Percentiles rank a stretch among this genome's conserved stretches.
Conservation (phyloP, 495 filamentous ascomycete species). For the Chaetomium tenue region DNA sequence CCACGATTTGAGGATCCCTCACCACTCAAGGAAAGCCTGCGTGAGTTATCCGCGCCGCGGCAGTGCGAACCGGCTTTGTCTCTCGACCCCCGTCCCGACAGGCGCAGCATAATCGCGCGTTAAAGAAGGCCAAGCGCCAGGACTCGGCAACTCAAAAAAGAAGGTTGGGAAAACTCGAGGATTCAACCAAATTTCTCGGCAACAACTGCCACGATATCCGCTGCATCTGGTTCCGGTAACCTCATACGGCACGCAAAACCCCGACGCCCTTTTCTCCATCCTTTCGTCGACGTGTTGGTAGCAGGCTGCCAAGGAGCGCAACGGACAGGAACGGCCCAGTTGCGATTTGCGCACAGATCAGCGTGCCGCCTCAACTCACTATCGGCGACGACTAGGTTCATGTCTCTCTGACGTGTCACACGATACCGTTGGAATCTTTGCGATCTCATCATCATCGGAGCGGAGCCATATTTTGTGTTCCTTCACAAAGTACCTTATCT, state of each 20-base stretch:
- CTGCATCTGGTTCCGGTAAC: slow-evolving; percentile 6
- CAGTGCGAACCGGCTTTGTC: slow-evolving; percentile 6
- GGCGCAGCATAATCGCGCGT: slow-evolving; percentile 52
- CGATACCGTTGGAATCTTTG: slow-evolving; percentile 7
- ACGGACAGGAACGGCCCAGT: slow-evolving; percentile 12
- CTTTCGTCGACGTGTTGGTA: slow-evolving; percentile 12
- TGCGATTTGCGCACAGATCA: slow-evolving; percentile 31
- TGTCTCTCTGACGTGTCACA: slow-evolving; percentile 40
- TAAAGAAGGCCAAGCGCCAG: slow-evolving; percentile 38
- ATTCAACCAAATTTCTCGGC: not conserved
- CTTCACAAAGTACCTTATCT: slow-evolving; percentile 3
- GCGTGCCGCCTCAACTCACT: slow-evolving; percentile 19
- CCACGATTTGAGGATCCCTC: not conserved
- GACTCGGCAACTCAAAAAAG: slow-evolving; percentile 12
- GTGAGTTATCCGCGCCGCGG: slow-evolving; percentile 6
- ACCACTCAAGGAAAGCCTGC: not conserved
- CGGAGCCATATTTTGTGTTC: not conserved
- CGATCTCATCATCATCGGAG: slow-evolving; percentile 1
- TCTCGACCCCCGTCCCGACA: slow-evolving; percentile 31
- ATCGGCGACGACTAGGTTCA: slow-evolving; percentile 18
- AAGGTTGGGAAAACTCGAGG: slow-evolving; percentile 10
- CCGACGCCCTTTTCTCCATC: not conserved
- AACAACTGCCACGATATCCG: slow-evolving; percentile 3
- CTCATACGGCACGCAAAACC: not conserved
- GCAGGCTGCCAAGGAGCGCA: slow-evolving; percentile 15